Evolutionary conservation across 1,284 basidiomycete species (phyloP), one percentile per base, ranked within the genome.

Genomic region (Trametes sp.): DNA sequence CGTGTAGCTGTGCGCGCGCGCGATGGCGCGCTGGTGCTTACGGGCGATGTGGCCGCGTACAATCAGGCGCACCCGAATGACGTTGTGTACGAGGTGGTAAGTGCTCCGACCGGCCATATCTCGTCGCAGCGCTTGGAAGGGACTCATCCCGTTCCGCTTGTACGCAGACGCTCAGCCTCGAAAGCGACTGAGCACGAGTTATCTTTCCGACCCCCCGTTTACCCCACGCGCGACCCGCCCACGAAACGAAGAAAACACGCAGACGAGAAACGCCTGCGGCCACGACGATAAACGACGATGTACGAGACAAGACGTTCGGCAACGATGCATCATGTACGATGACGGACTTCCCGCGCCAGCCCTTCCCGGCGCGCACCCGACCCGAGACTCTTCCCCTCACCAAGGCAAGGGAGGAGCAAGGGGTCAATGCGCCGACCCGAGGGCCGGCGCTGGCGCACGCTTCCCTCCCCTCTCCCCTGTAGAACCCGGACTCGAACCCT

Each of bases 21-120:
- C 46, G 63, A 63, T 21, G 64, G 62, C 59, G 28, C 58, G 38
- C 61, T 73, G 7, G 29, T 69, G 46, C 54, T 73, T 42, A 66
- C 66, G 1, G 67, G 66, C 11, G 65, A 70, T 49, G 52, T 67
- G 31, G 45, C 9, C 38, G 61, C 64, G 42, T 70, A 66, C 59
- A 69, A 70, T 51, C 16, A 38, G 50, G 66, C 63, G 41, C 63
- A 65, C 53, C 31, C 62, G 33, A 55, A 31, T 33, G 55, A 61
- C 4, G 31, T 36, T 4, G 48, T 57, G 35, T 42, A 52, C 24
- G 66, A 68, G 26, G 66, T 63, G 63, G 66, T 68, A 46, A 59
- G 66, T 65, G 38, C 31, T 31, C 13, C 2, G 28, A 16, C 41
- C 26, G 11, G 28, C 41, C 23, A 7, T 41, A 13, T 23, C 31